These are phyloP conservation scores for Kernera saxatilis DNA, from an alignment of 345 rosid species.

Conservation along the genomic window DNA sequence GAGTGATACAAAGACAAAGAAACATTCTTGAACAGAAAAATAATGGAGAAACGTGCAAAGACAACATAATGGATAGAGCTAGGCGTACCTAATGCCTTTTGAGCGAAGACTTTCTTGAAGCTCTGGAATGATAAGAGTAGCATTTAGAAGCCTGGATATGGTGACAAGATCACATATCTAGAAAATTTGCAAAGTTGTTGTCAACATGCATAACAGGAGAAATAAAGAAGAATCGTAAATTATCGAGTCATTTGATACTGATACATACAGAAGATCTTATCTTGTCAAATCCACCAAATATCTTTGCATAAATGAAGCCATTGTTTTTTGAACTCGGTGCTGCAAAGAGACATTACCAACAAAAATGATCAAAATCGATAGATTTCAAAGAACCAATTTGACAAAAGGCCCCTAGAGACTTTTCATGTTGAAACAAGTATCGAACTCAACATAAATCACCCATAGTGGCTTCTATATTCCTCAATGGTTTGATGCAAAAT, in stretches of 20 bases:
- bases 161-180: conserved; percentile 99
- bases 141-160: conserved; percentile 99
- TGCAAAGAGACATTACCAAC: conserved; percentile 28
- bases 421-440: conserved; percentile 10
- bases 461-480: neutral
- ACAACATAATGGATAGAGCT: conserved; percentile 6
- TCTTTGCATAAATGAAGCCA: conserved; percentile 82
- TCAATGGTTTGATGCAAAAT: neutral
- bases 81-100: conserved; percentile 75
- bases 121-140: conserved; percentile 99
- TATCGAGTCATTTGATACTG: conserved; percentile 18
- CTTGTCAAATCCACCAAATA: conserved; percentile 93
- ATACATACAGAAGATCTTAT: conserved; percentile 79
- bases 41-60: conserved; percentile 12
- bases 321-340: conserved; percentile 54
- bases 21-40: neutral
- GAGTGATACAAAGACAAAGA: neutral
- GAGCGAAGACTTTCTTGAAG: conserved; percentile 87
- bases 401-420: neutral
- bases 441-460: neutral
- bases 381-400: neutral
- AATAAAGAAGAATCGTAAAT: neutral
- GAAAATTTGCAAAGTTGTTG: conserved; percentile 59
- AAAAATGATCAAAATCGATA: conserved; percentile 7
- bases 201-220: conserved; percentile 16